These are phyloP conservation scores for Westerdykella ornata DNA, from an alignment of 2,329 filamentous ascomycete genomes.

Conservation along the genomic window DNA sequence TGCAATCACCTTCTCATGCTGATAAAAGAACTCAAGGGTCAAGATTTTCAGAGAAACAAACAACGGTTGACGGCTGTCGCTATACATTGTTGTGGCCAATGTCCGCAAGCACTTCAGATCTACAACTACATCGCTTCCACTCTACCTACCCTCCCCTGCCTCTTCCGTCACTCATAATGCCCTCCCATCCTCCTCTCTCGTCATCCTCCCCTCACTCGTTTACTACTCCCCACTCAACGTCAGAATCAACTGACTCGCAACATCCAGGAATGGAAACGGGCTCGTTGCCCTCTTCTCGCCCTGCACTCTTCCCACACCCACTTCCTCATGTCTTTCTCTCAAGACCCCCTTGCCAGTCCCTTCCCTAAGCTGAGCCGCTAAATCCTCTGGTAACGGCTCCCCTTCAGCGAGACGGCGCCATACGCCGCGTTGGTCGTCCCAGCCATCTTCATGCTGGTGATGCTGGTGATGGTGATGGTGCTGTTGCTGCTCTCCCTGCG, in stretches of 20 bases:
- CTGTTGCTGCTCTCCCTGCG: too few relatives aligned
- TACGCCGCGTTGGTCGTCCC: constrained; percentile 31
- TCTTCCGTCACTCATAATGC: too few relatives aligned
- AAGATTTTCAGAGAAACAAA: too few relatives aligned
- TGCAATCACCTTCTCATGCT: too few relatives aligned
- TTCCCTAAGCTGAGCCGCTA: constrained; percentile 23
- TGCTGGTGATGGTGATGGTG: constrained; percentile 7
- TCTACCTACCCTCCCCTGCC: too few relatives aligned
- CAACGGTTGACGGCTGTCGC: too few relatives aligned
- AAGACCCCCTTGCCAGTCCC: constrained; percentile 33
- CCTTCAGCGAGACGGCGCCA: constrained; percentile 31
- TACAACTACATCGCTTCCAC: too few relatives aligned
- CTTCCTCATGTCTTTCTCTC: constrained; percentile 37
- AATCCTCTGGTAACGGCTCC: constrained; percentile 26
- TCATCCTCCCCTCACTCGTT: too few relatives aligned
- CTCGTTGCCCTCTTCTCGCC: constrained; percentile 94
- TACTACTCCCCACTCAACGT: constrained; percentile 53
- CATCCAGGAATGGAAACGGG: constrained; percentile 91
- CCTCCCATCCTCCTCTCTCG: too few relatives aligned
- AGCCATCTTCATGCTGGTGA: constrained; percentile 21
- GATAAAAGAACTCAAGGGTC: too few relatives aligned
- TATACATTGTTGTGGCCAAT: too few relatives aligned
- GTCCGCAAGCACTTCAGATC: too few relatives aligned
- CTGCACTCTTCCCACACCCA: constrained; percentile 45
- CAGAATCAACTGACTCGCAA: constrained; percentile 86